Conservation (phyloP, 305 asterid genomes). For the Fraxinus albicans region DNA sequence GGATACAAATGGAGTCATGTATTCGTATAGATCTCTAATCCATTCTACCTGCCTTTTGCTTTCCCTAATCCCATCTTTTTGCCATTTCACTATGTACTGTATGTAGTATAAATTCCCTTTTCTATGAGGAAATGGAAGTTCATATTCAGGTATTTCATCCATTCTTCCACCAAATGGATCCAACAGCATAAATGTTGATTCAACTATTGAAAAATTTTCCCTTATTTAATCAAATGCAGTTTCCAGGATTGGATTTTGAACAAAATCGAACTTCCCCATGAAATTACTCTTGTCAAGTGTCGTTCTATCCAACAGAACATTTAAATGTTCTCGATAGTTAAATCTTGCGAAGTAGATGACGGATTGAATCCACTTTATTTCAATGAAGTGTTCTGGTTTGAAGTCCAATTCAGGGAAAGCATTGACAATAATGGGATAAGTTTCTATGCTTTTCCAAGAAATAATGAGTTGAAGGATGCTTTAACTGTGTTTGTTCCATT, state of each 20-base stretch:
- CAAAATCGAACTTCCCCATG: slow-evolving; percentile 1
- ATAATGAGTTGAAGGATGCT: not conserved
- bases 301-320: not conserved
- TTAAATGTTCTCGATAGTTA: not conserved
- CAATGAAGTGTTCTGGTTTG: not conserved
- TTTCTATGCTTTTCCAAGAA: not conserved
- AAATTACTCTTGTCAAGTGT: not conserved
- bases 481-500: not conserved
- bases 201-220: slow-evolving; percentile 23
- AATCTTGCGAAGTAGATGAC: not conserved
- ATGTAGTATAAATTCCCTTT: slow-evolving; percentile 40
- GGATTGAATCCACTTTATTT: slow-evolving; percentile 2
- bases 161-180: slow-evolving; percentile 52
- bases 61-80: slow-evolving; percentile 12
- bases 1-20: slow-evolving; percentile 15
- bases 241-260: not conserved
- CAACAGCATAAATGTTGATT: slow-evolving; percentile 26
- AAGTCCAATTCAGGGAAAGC: not conserved
- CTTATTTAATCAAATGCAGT: not conserved
- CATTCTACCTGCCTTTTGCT: slow-evolving; percentile 32
- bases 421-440: not conserved
- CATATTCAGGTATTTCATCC: slow-evolving; percentile 25
- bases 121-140: slow-evolving; percentile 46
- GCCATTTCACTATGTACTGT: slow-evolving; percentile 50
- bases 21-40: slow-evolving; percentile 17